These are phyloP conservation scores for Dactylorhiza incarnata DNA, from an alignment of 106 monocot genomes.

Conservation along the genomic window DNA sequence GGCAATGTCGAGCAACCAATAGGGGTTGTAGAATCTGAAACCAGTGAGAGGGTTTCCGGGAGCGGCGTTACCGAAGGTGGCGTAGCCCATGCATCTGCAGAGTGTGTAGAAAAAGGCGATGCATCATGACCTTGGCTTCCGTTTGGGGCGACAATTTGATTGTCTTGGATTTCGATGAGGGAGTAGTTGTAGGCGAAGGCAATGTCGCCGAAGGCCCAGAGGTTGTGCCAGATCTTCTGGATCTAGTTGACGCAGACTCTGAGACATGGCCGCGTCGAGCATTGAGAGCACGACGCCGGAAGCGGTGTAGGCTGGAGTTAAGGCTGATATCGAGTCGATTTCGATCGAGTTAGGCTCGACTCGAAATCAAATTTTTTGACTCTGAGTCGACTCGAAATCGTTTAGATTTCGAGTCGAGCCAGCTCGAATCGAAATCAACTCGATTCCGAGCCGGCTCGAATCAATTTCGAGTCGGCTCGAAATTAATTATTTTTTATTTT, in stretches of 20 bases:
- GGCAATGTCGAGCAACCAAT: constrained; percentile 15
- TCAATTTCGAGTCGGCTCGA: too few species aligned
- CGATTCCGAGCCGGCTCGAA: too few species aligned
- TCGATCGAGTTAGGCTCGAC: too few species aligned
- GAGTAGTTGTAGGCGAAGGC: constrained; percentile 67
- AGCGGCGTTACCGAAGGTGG: constrained; percentile 72
- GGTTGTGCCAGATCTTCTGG: constrained; percentile 40
- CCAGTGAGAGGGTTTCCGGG: constrained; percentile 50
- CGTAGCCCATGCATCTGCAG: constrained; percentile 84
- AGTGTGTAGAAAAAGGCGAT: constrained; percentile 72
- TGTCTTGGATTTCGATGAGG: constrained; percentile 76
- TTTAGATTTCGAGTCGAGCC: too few species aligned
- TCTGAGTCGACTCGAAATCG: too few species aligned
- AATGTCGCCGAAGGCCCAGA: constrained; percentile 54
- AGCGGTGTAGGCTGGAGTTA: too few species aligned
- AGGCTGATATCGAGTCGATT: too few species aligned
- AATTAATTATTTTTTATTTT: too few species aligned
- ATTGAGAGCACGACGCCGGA: constrained; percentile 63
- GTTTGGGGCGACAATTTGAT: constrained; percentile 61
- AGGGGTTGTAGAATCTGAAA: constrained; percentile 52
- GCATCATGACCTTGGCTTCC: constrained; percentile 71
- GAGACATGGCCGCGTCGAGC: constrained; percentile 79
- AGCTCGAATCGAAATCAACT: too few species aligned
- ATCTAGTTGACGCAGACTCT: constrained; percentile 25
- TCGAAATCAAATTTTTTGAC: too few species aligned